These are phyloP conservation scores for Datura wrightii DNA, from an alignment of 257 asterid species.

Conservation along the genomic window DNA sequence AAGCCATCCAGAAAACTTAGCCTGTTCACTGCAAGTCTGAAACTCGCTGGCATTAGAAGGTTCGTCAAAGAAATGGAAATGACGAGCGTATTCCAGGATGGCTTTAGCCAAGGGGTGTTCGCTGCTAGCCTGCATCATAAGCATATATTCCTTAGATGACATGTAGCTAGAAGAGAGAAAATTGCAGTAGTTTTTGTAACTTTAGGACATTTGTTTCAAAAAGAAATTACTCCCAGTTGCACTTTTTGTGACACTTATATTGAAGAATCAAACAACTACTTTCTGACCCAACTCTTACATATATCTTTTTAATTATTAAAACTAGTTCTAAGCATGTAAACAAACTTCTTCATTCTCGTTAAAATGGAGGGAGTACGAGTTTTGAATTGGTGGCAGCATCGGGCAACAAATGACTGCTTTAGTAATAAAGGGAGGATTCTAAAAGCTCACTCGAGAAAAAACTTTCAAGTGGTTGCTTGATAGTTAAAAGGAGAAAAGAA, in stretches of 20 bases:
- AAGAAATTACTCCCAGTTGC: constrained; percentile 10
- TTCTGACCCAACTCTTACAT: neutral
- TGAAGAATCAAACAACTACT: neutral
- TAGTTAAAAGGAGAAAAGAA: neutral
- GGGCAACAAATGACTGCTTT: constrained; percentile 21
- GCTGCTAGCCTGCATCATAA: constrained; percentile 77
- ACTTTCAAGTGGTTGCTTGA: neutral
- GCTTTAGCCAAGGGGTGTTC: constrained; percentile 98
- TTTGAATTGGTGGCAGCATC: constrained; percentile 12
- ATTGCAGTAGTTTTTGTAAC: neutral
- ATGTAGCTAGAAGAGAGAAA: constrained; percentile 20
- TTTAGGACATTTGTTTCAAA: neutral
- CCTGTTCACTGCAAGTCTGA: constrained; percentile 46
- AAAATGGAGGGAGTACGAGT: constrained; percentile 12
- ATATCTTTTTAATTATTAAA: neutral
- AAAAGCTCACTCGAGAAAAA: neutral
- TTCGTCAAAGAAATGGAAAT: constrained; percentile 90
- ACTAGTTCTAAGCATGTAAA: neutral
- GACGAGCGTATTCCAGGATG: constrained; percentile 86
- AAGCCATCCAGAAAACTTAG: constrained; percentile 87
- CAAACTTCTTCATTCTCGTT: neutral
- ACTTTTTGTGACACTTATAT: neutral
- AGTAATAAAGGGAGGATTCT: neutral
- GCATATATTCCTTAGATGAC: constrained; percentile 15
- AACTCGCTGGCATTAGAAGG: constrained; percentile 49